Evolutionary conservation across 1,284 basidiomycete species (phyloP).

Genomic region (Rhodotorula sp.): DNA sequence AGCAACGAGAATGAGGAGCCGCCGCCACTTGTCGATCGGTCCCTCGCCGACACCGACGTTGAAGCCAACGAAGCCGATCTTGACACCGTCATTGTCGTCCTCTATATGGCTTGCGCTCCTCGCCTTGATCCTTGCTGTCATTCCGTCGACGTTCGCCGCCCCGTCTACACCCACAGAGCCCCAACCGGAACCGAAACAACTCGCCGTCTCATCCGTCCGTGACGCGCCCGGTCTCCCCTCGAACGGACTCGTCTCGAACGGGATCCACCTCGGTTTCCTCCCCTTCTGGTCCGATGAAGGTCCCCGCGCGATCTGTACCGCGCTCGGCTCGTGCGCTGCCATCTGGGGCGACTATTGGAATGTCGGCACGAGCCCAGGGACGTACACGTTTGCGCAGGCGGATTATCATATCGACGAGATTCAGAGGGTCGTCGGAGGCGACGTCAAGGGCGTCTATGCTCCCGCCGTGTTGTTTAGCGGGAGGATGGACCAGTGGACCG

Average conservation of each 20-base stretch:
- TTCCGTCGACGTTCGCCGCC: no score
- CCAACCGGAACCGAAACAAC: not conserved
- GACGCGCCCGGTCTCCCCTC: slow-evolving; percentile 32
- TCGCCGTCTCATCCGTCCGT: not conserved
- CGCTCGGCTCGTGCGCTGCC: slow-evolving; percentile 32
- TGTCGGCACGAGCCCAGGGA: slow-evolving; percentile 15
- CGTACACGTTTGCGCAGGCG: slow-evolving; percentile 25
- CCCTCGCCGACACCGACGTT: no score
- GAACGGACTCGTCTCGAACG: slow-evolving; percentile 17
- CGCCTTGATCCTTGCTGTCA: no score
- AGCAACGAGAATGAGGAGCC: no score
- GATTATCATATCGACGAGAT: slow-evolving; percentile 37
- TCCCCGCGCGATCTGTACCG: slow-evolving; percentile 43
- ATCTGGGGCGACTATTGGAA: slow-evolving; percentile 44
- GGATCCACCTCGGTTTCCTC: slow-evolving; percentile 37
- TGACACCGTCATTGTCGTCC: no score
- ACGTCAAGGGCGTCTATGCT: slow-evolving; percentile 35
- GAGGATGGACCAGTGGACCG: slow-evolving; percentile 40
- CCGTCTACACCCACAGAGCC: no score
- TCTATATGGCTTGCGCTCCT: no score
- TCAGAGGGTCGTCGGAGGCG: slow-evolving; percentile 13
- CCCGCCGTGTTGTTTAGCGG: slow-evolving; percentile 42
- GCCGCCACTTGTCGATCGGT: no score
- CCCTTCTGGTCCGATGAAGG: slow-evolving; percentile 47
- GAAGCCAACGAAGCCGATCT: no score